Conservation (phyloP, 208 protist genomes). For the Polymyxa betae region DNA sequence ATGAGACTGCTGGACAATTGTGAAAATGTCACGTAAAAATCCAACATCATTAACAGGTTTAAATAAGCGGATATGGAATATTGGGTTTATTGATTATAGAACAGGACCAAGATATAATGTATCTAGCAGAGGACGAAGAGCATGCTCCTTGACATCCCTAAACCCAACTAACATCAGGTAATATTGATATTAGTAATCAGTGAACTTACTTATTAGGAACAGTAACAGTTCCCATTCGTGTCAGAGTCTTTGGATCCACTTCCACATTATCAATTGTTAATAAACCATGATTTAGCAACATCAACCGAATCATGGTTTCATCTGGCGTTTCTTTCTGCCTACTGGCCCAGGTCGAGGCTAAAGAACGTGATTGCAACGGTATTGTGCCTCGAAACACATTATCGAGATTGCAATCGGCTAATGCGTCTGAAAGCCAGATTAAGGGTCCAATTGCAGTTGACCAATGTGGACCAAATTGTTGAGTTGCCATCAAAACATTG, state of each 20-base stretch:
- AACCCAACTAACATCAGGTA: too few relatives aligned
- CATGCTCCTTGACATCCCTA: constrained; percentile 28
- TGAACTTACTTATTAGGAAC: constrained; percentile 24
- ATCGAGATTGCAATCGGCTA: background rate
- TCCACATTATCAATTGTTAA: background rate
- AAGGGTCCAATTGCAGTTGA: background rate
- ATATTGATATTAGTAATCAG: background rate
- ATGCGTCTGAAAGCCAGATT: background rate
- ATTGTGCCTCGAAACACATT: background rate
- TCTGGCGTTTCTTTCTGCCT: background rate
- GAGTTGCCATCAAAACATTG: background rate
- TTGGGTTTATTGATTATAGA: too few relatives aligned
- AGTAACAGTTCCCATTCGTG: background rate
- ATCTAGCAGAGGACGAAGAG: background rate
- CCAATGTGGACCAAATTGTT: constrained; percentile 42
- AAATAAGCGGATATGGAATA: too few relatives aligned
- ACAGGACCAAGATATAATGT: background rate
- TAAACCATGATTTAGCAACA: background rate
- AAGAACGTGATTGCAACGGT: constrained; percentile 18
- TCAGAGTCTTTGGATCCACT: constrained; percentile 11
- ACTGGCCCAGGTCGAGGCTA: too few relatives aligned
- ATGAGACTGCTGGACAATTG: too few relatives aligned
- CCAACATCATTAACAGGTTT: too few relatives aligned
- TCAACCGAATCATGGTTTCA: background rate
- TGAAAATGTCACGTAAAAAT: too few relatives aligned